Conservation (phyloP, 371 early-diverging fungal species). For the Blakeslea trispora region DNA sequence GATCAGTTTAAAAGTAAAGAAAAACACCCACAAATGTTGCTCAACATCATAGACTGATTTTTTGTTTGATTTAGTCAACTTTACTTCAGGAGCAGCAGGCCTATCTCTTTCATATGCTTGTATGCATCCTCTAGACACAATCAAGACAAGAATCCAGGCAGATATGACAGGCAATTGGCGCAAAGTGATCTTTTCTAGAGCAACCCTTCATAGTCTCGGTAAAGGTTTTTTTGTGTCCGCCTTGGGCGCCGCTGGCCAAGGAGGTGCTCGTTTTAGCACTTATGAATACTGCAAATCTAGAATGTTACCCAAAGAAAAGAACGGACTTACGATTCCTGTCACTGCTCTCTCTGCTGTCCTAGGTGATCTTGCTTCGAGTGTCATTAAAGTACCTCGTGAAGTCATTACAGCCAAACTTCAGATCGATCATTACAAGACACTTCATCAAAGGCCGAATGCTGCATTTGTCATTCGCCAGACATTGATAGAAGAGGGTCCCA, state of each 20-base stretch:
- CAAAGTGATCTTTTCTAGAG: constrained; percentile 50
- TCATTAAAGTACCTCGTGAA: constrained; percentile 85
- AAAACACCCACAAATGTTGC: no score
- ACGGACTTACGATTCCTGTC: constrained; percentile 48
- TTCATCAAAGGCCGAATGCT: constrained; percentile 38
- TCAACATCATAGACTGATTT: neutral
- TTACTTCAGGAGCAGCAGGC: constrained; percentile 67
- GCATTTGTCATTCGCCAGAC: constrained; percentile 60
- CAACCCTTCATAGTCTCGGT: constrained; percentile 56
- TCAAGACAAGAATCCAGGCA: constrained; percentile 71
- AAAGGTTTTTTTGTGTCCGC: constrained; percentile 73
- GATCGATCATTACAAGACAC: constrained; percentile 59
- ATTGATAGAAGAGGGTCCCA: constrained; percentile 63
- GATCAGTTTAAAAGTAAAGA: constrained; percentile 29
- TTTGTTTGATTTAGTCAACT: constrained; percentile 50
- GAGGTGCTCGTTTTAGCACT: constrained; percentile 75
- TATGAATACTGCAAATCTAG: constrained; percentile 76
- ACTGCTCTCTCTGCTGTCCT: constrained; percentile 76
- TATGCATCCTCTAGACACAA: constrained; percentile 76
- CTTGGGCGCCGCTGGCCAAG: constrained; percentile 75
- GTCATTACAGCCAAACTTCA: constrained; percentile 82
- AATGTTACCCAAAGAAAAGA: constrained; percentile 47
- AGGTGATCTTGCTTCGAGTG: constrained; percentile 76
- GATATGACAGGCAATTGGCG: constrained; percentile 46
- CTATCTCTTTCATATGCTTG: constrained; percentile 69